These are phyloP conservation scores for Westerdykella aurantiaca DNA, from an alignment of 2,329 filamentous ascomycete genomes.

Conservation along the genomic window DNA sequence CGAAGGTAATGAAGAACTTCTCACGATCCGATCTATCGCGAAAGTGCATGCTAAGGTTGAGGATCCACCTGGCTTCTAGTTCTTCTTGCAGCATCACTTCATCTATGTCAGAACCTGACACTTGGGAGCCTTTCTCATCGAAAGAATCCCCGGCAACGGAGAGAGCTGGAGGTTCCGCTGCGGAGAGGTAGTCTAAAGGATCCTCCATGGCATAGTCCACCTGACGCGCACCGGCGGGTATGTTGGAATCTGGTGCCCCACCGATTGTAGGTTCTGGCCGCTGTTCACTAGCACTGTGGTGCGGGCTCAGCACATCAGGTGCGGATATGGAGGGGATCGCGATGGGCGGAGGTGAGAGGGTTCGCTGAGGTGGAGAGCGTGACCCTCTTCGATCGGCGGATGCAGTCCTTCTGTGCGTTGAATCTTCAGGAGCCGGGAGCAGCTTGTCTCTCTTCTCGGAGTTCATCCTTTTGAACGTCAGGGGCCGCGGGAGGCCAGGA, in stretches of 20 bases:
- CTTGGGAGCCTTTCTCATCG: slow-evolving; percentile 28
- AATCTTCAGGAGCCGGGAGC: slow-evolving; percentile 57
- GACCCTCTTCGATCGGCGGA: slow-evolving; percentile 63
- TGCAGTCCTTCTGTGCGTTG: slow-evolving; percentile 65
- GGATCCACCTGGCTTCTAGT: slow-evolving; percentile 83
- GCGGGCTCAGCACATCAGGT: slow-evolving; percentile 34
- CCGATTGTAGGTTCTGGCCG: slow-evolving; percentile 25
- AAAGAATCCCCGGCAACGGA: slow-evolving; percentile 23
- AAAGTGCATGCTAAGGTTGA: slow-evolving; percentile 98
- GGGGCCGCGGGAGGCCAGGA: slow-evolving; percentile 67
- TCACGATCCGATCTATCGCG: slow-evolving; percentile 86
- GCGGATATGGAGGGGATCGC: slow-evolving; percentile 37
- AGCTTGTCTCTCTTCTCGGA: slow-evolving; percentile 73
- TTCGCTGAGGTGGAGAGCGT: slow-evolving; percentile 47
- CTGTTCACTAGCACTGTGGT: slow-evolving; percentile 20
- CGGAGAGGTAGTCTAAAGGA: slow-evolving; percentile 19
- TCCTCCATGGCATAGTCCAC: slow-evolving; percentile 28
- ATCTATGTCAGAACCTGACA: slow-evolving; percentile 39
- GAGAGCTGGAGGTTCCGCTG: slow-evolving; percentile 20
- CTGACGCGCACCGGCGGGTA: slow-evolving; percentile 31
- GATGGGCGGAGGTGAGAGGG: slow-evolving; percentile 37
- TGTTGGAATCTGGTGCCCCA: slow-evolving; percentile 27
- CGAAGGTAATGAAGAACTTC: slow-evolving; percentile 97
- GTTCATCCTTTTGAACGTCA: slow-evolving; percentile 76
- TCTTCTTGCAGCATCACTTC: slow-evolving; percentile 68